These are phyloP conservation scores for Hyphopichia buzzinii DNA, from an alignment of 1,139 yeast genomes.

Conservation along the genomic window DNA sequence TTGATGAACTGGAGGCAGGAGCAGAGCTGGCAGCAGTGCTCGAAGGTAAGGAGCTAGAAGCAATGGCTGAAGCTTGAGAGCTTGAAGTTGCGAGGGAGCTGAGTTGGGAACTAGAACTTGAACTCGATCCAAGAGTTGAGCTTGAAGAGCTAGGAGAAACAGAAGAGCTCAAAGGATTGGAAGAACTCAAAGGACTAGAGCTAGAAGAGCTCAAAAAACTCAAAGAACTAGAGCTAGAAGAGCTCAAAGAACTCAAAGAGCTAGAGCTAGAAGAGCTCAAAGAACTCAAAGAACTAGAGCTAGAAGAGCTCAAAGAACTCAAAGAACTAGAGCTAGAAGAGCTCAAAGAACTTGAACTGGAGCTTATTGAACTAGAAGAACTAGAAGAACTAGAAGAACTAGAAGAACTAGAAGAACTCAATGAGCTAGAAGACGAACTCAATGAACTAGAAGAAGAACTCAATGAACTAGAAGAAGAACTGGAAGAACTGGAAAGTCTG, in stretches of 20 bases:
- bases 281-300: not conserved
- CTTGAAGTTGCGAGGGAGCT: not conserved
- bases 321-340: not conserved
- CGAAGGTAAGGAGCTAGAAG: not conserved
- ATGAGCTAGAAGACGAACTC: not conserved
- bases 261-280: not conserved
- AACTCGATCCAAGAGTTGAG: not conserved
- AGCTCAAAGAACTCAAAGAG: too few relatives aligned
- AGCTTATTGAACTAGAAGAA: not conserved
- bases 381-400: not conserved
- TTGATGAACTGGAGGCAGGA: not conserved
- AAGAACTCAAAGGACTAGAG: not conserved
- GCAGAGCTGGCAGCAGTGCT: not conserved
- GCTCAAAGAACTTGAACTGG: not conserved
- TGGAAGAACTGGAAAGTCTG: not conserved
- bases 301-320: not conserved
- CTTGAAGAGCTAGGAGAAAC: not conserved
- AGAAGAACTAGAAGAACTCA: not conserved
- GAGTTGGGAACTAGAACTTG: not conserved
- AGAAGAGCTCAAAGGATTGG: not conserved
- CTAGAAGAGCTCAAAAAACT: not conserved
- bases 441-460: not conserved
- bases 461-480: not conserved
- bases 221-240: not conserved
- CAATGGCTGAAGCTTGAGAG: too few relatives aligned